phyloP scores from a whole-genome alignment of 345 rosid genomes.

The Lenwebbia sp. region DNA sequence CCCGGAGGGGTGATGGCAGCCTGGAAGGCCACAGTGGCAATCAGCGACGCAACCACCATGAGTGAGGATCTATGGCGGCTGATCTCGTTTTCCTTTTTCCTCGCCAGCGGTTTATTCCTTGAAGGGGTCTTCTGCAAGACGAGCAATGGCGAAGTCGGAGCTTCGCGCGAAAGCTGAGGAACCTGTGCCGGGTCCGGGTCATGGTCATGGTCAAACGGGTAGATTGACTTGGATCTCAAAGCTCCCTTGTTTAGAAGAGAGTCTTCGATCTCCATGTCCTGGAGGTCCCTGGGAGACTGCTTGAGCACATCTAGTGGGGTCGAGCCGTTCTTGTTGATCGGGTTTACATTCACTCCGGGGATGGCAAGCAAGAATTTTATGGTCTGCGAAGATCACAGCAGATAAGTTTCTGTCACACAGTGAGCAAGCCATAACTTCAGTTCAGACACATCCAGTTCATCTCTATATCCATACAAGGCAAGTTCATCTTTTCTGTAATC shows the following conservation, averaged over 20 bases:
- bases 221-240: not conserved
- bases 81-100: slow-evolving; percentile 3
- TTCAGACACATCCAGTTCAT: not conserved
- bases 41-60: slow-evolving; percentile 20
- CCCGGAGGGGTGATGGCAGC: slow-evolving; percentile 20
- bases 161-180: not conserved
- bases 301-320: slow-evolving; percentile 5
- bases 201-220: not conserved
- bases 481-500: not conserved
- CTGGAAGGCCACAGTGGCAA: slow-evolving; percentile 20
- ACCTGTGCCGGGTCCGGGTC: not conserved
- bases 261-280: slow-evolving; percentile 10
- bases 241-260: slow-evolving; percentile 3
- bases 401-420: not conserved
- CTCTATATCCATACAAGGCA: not conserved
- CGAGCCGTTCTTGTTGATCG: not conserved
- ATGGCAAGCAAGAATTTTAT: not conserved
- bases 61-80: slow-evolving; percentile 3
- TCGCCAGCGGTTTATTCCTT: not conserved
- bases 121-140: not conserved
- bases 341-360: not conserved
- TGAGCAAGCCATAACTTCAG: not conserved
- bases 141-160: not conserved
- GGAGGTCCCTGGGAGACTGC: slow-evolving; percentile 3
- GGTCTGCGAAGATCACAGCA: not conserved